Base-by-base conservation (phyloP, 108 stramenopile genomes). In the Nitzschia palea region DNA sequence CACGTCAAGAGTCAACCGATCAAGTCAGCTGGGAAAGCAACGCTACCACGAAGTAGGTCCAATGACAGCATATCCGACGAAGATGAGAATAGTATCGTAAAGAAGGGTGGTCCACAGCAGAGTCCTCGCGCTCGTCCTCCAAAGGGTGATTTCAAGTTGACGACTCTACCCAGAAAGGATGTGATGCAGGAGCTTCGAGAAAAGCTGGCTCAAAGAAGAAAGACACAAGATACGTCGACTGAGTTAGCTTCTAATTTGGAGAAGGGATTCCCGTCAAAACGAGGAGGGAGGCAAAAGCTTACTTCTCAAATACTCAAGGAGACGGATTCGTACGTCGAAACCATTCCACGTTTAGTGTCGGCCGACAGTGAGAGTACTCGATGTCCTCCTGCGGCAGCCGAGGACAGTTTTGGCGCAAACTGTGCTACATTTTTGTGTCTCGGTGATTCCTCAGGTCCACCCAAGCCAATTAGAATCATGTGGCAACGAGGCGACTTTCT, bases 61-160 rank as follows among this genome's bases (percentile, higher is more conserved):
- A 20, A 40, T 5, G 15, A 12, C 17, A 20, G 22, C 14, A 43
- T 20, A n/a, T 14, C 14, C 3, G 35, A 59, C 35, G 57, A 59
- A 23, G 59, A 60, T n/a, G 40, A 23, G 12, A 40, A 60, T 26
- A 60, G 59, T 26, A 60, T 60, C 25, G 59, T 60, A n/a, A 48
- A 48, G 8, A 8, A 18, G 22, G n/a, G n/a, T 48, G 17, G 8
- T 20, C 18, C 9, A 20, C 15, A n/a, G 15, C 15, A 4, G 22
- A 12, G 18, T 48, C 47, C 47, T 18, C 47, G n/a, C 47, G 37
- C 37, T 40, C 8, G 37, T 40, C 14, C 14, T 14, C 37, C 37
- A 40, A 14, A 40, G n/a, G n/a, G n/a, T n/a, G n/a, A n/a, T 26
- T 25, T 52, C 51, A 52, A 52, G 5, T 26, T 52, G 14, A 23